Conservation (phyloP, 768 basidiomycete species). For the Lenzites betulinus region DNA sequence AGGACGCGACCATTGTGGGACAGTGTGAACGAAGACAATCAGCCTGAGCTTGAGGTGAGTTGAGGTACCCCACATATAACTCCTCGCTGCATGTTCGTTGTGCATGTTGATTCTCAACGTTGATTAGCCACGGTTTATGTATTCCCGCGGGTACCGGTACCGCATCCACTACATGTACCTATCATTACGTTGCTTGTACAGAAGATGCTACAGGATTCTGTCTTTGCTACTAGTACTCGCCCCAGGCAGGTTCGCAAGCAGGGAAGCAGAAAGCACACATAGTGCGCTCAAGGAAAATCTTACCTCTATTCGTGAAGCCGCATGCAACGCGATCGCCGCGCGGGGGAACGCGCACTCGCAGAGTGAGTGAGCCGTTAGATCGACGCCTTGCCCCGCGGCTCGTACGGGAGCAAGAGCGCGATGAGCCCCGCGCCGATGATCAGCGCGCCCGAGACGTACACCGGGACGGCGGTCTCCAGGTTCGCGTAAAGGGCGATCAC, state of each 20-base stretch:
- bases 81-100: too few species aligned
- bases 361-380: too few species aligned
- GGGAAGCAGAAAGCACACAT: background rate
- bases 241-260: background rate
- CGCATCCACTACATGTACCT: background rate
- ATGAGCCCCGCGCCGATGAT: slow-evolving; percentile 61
- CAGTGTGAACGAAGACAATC: too few species aligned
- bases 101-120: too few species aligned
- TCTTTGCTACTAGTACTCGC: too few species aligned
- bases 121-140: too few species aligned
- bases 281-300: background rate
- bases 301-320: background rate
- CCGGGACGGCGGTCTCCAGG: slow-evolving; percentile 63
- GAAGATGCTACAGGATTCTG: background rate
- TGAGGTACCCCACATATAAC: too few species aligned
- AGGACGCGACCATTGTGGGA: too few species aligned
- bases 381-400: slow-evolving; percentile 73
- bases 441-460: slow-evolving; percentile 69
- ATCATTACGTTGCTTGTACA: background rate
- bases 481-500: slow-evolving; percentile 73
- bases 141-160: too few species aligned
- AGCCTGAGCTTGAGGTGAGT: too few species aligned
- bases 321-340: too few species aligned
- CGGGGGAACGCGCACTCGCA: too few species aligned
- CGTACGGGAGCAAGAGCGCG: slow-evolving; percentile 68